phyloP scores from a whole-genome alignment of 2,329 filamentous ascomycete genomes.

The Colletotrichum cordylinicola region DNA sequence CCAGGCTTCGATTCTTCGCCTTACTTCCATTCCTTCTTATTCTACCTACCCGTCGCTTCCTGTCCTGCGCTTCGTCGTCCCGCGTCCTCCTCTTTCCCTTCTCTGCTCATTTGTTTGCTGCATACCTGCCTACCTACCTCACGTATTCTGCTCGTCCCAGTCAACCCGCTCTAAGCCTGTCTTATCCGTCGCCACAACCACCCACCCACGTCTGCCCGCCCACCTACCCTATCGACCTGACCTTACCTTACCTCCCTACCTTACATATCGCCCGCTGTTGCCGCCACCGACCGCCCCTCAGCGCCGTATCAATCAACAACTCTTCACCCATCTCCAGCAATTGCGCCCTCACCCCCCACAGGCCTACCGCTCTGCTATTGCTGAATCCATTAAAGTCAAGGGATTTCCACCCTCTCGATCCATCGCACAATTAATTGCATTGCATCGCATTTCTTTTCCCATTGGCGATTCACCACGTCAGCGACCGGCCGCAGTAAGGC shows the following conservation, averaged over 20 bases:
- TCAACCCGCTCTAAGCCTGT: not conserved
- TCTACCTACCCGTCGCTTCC: not conserved
- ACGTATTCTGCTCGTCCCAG: not conserved
- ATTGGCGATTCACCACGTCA: not conserved
- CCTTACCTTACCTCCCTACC: not conserved
- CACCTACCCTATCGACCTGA: not conserved
- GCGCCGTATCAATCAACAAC: not conserved
- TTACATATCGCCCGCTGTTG: not conserved
- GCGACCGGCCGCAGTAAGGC: slow-evolving; percentile 7
- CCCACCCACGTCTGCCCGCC: not conserved
- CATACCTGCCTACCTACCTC: too few relatives aligned
- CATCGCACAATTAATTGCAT: not conserved
- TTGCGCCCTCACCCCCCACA: not conserved
- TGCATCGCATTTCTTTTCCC: not conserved
- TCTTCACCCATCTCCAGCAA: not conserved
- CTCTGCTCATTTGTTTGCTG: not conserved
- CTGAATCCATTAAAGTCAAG: slow-evolving; percentile 1
- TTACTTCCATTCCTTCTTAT: slow-evolving; percentile 6
- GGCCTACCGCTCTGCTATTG: not conserved
- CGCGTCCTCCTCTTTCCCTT: not conserved
- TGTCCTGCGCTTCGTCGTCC: not conserved
- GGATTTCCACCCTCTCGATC: not conserved
- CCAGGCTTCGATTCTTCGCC: slow-evolving; percentile 7
- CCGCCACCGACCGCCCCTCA: not conserved
- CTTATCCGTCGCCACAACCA: not conserved